Evolutionary conservation across 1,284 basidiomycete genomes (phyloP), one percentile per base, ranked within the genome.

Genomic region (Rhodotorula sp.): DNA sequence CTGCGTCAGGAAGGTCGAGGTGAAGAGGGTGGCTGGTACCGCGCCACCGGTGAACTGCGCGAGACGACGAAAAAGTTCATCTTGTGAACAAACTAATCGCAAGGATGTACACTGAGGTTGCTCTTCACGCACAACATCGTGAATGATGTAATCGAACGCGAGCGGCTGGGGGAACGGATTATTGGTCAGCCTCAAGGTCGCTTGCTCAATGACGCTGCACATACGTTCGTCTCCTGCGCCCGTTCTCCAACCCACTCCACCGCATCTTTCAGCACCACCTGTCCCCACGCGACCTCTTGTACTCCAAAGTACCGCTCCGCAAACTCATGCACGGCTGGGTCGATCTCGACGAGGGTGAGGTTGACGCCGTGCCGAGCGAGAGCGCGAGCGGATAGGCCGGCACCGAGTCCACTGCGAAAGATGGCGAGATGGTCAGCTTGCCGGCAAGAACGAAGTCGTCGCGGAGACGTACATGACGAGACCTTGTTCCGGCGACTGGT

Each of bases 291-390:
- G 11, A 86, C 85, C 63, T 86, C 83, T n/a, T 85, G 84, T 22
- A 95, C 83, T 19, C 86, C 89, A 74, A 96, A 95, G 80, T 86
- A 92, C 34, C 81, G 81, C 32, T 84, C 83, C 11, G 93, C 91
- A 44, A 90, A 91, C n/a, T 86, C 81, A 77, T 92, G 93, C 4
- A 97, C 92, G 1, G 85, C 88, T 34, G 90, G 88, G 79, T 96
- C 94, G 69, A 94, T 90, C 79, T 97, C 94, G 61, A 90, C 84
- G 56, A 90, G 84, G 1, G 90, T 90, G 2, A 88, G 87, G 5
- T 84, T 82, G 27, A 92, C 81, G 7, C 85, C 85, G 70, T 91
- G 90, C 44, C 84, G 82, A 56, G 86, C 82, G 75, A 94, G 87
- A 0, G 90, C 85, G 56, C 86, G 85, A 0, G 91, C 89, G 4